Conservation (phyloP, 805 yeast genomes). For the Candida pseudoglaebosa region DNA sequence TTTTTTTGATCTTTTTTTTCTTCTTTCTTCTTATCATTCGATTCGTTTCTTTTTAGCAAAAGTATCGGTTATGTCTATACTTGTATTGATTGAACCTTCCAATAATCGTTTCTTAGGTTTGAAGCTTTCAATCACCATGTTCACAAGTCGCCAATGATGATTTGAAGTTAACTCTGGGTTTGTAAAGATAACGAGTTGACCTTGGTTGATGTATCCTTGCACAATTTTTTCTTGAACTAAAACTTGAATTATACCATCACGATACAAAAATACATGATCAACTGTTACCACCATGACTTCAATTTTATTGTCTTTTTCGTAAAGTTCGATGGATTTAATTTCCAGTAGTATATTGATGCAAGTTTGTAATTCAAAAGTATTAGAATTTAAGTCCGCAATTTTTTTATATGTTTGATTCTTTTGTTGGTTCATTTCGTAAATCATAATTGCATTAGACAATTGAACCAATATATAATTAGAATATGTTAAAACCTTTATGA, state of each 20-base stretch:
- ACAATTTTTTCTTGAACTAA: background rate
- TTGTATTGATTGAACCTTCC: constrained; percentile 5
- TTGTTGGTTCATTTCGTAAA: background rate
- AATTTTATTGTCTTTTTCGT: background rate
- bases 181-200: background rate
- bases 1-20: too few relatives aligned
- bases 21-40: background rate
- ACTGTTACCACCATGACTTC: constrained; percentile 1
- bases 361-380: constrained; percentile 1
- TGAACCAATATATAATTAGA: background rate
- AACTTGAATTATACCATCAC: constrained; percentile 2
- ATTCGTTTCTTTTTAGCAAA: constrained; percentile 14
- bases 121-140: background rate
- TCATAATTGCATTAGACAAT: background rate
- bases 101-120: constrained; percentile 4
- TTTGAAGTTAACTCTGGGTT: background rate
- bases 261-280: background rate
- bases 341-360: background rate
- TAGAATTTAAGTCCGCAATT: background rate
- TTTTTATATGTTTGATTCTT: background rate
- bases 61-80: constrained; percentile 27
- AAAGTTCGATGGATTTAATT: background rate
- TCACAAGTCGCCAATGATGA: background rate
- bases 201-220: background rate
- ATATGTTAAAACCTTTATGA: background rate